Evolutionary conservation across 495 filamentous ascomycete genomes (phyloP).

Genomic region (Tuber indicum): DNA sequence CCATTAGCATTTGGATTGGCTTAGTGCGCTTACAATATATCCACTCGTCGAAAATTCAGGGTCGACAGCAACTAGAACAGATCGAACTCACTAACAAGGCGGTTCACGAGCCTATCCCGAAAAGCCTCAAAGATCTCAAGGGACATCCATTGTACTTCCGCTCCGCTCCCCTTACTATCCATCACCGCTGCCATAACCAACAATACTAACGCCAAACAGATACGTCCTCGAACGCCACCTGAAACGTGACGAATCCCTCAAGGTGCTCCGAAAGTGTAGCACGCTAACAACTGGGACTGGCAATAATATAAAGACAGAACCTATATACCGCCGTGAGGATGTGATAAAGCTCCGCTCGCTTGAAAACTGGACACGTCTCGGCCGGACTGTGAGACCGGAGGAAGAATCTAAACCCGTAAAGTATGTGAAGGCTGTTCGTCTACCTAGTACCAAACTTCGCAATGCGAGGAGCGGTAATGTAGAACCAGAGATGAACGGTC

Average conservation of each 20-base stretch:
- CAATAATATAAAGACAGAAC: conserved; percentile 53
- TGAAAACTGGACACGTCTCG: conserved; percentile 82
- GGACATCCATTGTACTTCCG: conserved; percentile 69
- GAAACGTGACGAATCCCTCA: conserved; percentile 71
- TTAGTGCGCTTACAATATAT: not conserved
- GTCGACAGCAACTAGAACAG: conserved; percentile 75
- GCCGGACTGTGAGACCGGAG: conserved; percentile 46
- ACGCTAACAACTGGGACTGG: conserved; percentile 66
- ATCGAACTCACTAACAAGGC: conserved; percentile 64
- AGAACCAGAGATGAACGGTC: conserved; percentile 49
- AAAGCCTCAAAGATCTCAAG: conserved; percentile 85
- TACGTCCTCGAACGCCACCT: conserved; percentile 77
- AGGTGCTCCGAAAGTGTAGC: conserved; percentile 64
- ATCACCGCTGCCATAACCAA: not conserved
- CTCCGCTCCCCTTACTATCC: not conserved
- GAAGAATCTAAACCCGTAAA: conserved; percentile 30
- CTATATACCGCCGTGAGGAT: conserved; percentile 71
- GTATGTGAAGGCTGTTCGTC: conserved; percentile 25
- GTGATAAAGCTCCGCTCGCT: conserved; percentile 67
- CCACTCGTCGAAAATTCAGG: conserved; percentile 29
- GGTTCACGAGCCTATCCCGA: conserved; percentile 76
- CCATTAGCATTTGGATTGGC: not conserved
- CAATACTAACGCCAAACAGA: conserved; percentile 13
- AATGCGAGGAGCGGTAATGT: conserved; percentile 43
- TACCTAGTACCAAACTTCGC: conserved; percentile 37